These are phyloP conservation scores for Cryptococcus maquisensis DNA, from an alignment of 1,284 basidiomycete genomes.

Conservation along the genomic window DNA sequence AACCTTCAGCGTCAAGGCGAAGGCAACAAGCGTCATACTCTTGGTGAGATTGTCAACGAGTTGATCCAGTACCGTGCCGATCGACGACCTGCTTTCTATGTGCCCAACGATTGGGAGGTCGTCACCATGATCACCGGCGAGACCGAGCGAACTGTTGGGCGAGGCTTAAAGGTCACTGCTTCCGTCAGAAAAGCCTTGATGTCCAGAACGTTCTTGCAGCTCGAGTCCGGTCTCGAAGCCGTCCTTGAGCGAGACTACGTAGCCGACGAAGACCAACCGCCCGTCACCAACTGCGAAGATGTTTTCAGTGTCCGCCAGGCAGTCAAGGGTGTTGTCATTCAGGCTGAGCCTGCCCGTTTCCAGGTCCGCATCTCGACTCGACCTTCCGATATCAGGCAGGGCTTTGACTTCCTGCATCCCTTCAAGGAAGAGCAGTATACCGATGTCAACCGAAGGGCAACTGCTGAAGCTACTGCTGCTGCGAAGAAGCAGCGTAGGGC, in stretches of 20 bases:
- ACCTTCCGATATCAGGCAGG: constrained; percentile 59
- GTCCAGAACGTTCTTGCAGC: constrained; percentile 42
- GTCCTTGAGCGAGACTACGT: constrained; percentile 67
- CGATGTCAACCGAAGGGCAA: constrained; percentile 51
- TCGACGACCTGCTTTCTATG: constrained; percentile 63
- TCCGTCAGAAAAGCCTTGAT: constrained; percentile 51
- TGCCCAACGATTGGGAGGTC: constrained; percentile 72
- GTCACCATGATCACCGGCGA: constrained; percentile 96
- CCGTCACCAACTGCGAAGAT: constrained; percentile 47
- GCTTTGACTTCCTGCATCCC: constrained; percentile 35
- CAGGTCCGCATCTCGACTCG: constrained; percentile 74
- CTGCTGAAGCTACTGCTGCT: constrained; percentile 69
- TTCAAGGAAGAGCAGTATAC: constrained; percentile 41
- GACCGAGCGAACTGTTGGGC: constrained; percentile 69
- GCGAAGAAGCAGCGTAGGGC: constrained; percentile 77
- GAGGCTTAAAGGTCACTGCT: constrained; percentile 81
- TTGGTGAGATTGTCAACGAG: constrained; percentile 85
- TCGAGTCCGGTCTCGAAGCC: constrained; percentile 92
- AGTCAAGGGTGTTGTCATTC: constrained; percentile 74
- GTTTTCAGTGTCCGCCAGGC: constrained; percentile 70
- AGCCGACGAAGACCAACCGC: constrained; percentile 52
- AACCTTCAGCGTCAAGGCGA: constrained; percentile 71
- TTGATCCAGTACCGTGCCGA: constrained; percentile 83
- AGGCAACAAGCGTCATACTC: constrained; percentile 79
- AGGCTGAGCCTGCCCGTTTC: constrained; percentile 63